These are phyloP conservation scores for Aspergillus conjunctus DNA, from an alignment of 495 filamentous ascomycete species.

Conservation along the genomic window DNA sequence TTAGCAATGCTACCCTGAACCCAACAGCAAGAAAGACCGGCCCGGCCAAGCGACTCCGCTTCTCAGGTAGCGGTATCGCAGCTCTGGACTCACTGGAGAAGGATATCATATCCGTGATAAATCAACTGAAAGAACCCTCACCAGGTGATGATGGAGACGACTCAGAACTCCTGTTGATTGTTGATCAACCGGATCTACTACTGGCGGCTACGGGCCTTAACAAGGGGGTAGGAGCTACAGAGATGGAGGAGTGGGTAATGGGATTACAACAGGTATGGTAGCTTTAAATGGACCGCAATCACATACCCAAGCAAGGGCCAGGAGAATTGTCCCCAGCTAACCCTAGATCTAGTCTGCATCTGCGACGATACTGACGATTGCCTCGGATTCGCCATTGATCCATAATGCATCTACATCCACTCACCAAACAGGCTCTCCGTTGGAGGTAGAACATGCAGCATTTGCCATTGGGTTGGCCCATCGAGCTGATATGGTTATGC, in stretches of 20 bases:
- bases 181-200: constrained; percentile 55
- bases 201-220: constrained; percentile 47
- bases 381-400: constrained; percentile 71
- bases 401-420: constrained; percentile 41
- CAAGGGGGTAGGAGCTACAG: constrained; percentile 46
- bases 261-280: constrained; percentile 46
- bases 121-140: constrained; percentile 29
- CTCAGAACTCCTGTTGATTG: constrained; percentile 42
- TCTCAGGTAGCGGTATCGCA: constrained; percentile 37
- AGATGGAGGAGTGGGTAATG: constrained; percentile 49
- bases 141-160: constrained; percentile 29
- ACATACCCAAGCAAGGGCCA: background rate
- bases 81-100: constrained; percentile 42
- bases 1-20: constrained; percentile 11
- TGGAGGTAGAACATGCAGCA: constrained; percentile 65
- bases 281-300: background rate
- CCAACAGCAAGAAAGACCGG: constrained; percentile 27
- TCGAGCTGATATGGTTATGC: constrained; percentile 66
- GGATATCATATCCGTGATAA: constrained; percentile 41
- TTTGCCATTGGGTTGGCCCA: constrained; percentile 74
- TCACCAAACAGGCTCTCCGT: constrained; percentile 53
- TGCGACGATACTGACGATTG: constrained; percentile 65
- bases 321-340: constrained; percentile 7
- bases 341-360: constrained; percentile 43
- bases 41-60: constrained; percentile 38